These are phyloP conservation scores for Volutella citrinella DNA, from an alignment of 2,329 filamentous ascomycete genomes.

Conservation along the genomic window DNA sequence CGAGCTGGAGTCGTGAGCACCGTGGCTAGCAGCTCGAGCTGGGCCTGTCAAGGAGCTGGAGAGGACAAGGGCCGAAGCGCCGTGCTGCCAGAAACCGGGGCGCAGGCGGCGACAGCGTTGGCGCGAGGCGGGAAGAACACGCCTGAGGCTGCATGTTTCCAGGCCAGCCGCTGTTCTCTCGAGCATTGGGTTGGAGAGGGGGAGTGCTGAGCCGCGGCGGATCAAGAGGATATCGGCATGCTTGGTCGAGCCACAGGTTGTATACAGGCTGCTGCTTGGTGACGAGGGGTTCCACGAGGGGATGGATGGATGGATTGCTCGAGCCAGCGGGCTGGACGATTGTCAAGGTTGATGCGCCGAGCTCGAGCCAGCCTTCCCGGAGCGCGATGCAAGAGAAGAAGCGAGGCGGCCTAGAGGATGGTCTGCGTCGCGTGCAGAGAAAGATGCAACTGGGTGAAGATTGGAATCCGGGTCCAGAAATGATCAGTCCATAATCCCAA, in stretches of 20 bases:
- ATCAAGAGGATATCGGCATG: constrained; percentile 17
- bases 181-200: constrained; percentile 43
- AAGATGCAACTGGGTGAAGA: not conserved
- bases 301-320: constrained; percentile 15
- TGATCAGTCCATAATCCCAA: constrained; percentile 15
- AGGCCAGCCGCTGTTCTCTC: constrained; percentile 55
- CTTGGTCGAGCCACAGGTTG: too few relatives aligned
- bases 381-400: too few relatives aligned
- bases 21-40: constrained; percentile 20
- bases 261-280: too few relatives aligned
- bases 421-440: not conserved
- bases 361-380: too few relatives aligned
- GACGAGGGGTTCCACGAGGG: constrained; percentile 2
- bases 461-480: constrained; percentile 11
- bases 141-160: constrained; percentile 54
- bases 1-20: constrained; percentile 19
- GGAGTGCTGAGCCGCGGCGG: constrained; percentile 14
- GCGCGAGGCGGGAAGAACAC: constrained; percentile 43
- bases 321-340: too few relatives aligned
- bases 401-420: too few relatives aligned
- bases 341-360: too few relatives aligned
- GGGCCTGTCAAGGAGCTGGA: constrained; percentile 40
- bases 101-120: constrained; percentile 44
- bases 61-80: constrained; percentile 48
- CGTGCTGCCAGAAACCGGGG: constrained; percentile 54